Evolutionary conservation across 2,329 filamentous ascomycete species (phyloP).

Genomic region (Achaetomium macrosporum): DNA sequence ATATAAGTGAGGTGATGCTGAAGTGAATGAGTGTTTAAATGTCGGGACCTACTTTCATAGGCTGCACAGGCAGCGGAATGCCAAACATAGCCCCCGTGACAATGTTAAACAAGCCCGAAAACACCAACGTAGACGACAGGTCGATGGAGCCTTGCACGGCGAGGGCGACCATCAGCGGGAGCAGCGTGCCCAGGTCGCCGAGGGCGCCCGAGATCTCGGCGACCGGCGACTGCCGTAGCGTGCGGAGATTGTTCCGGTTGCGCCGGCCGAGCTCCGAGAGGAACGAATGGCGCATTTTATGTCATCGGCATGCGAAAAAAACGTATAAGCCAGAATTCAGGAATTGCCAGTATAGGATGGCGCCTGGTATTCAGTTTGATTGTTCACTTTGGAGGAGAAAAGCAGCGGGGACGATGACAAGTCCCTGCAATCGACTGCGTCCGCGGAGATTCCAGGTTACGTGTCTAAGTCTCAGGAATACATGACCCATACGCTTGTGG

Average conservation of each 20-base stretch:
- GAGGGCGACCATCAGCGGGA: constrained; percentile 84
- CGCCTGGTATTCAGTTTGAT: too few relatives aligned
- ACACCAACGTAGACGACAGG: constrained; percentile 76
- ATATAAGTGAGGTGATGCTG: too few relatives aligned
- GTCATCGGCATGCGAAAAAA: neutral
- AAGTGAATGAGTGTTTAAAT: too few relatives aligned
- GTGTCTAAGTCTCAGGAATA: too few relatives aligned
- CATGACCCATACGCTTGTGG: too few relatives aligned
- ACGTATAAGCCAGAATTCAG: too few relatives aligned
- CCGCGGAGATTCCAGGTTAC: too few relatives aligned
- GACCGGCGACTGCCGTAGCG: constrained; percentile 42
- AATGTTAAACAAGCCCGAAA: constrained; percentile 83
- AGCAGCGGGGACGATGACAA: too few relatives aligned
- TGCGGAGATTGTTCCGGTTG: constrained; percentile 44
- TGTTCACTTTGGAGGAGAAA: too few relatives aligned
- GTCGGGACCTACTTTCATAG: constrained; percentile 50
- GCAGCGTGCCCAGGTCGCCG: constrained; percentile 82
- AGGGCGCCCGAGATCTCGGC: constrained; percentile 81
- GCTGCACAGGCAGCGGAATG: constrained; percentile 85
- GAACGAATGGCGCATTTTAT: constrained; percentile 11
- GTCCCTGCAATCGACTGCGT: too few relatives aligned
- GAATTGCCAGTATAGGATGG: too few relatives aligned
- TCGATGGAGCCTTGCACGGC: constrained; percentile 72
- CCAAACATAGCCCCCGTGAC: constrained; percentile 77
- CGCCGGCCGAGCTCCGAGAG: constrained; percentile 26